Evolutionary conservation across 164 flowering plant species (phyloP).

Genomic region (Nelumbo lutea): DNA sequence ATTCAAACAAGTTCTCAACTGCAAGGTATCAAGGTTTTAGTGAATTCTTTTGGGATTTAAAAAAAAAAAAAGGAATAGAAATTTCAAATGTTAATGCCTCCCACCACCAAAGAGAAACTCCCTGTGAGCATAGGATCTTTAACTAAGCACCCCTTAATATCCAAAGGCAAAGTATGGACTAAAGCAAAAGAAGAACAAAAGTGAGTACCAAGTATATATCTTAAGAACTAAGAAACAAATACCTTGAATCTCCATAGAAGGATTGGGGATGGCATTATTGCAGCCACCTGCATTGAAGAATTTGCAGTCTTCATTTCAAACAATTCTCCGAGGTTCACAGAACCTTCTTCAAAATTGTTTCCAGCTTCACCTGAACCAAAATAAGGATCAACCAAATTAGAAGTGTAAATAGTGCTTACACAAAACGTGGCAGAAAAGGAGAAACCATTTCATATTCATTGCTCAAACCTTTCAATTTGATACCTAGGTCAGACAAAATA

Average conservation of each 20-base stretch:
- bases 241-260: slow-evolving; percentile 96
- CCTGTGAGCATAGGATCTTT: background rate
- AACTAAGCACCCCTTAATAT: background rate
- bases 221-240: background rate
- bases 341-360: slow-evolving; percentile 38
- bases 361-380: slow-evolving; percentile 39
- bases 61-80: no score
- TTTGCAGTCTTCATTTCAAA: slow-evolving; percentile 54
- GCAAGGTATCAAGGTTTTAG: no score
- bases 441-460: background rate
- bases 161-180: background rate
- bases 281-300: slow-evolving; percentile 38
- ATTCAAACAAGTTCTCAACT: no score
- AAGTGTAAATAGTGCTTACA: background rate
- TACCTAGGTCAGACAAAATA: slow-evolving; percentile 64
- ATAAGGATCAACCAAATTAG: slow-evolving; percentile 1
- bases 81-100: no score
- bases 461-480: background rate
- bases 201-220: background rate
- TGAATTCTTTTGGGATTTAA: no score
- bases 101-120: no score
- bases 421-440: background rate
- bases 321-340: slow-evolving; percentile 28
- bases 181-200: background rate
- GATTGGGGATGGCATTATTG: slow-evolving; percentile 73